Percentiles rank a stretch among this genome's conserved stretches.
phyloP scores from a whole-genome alignment of 306 rosid species.

The Medicago arabica region DNA sequence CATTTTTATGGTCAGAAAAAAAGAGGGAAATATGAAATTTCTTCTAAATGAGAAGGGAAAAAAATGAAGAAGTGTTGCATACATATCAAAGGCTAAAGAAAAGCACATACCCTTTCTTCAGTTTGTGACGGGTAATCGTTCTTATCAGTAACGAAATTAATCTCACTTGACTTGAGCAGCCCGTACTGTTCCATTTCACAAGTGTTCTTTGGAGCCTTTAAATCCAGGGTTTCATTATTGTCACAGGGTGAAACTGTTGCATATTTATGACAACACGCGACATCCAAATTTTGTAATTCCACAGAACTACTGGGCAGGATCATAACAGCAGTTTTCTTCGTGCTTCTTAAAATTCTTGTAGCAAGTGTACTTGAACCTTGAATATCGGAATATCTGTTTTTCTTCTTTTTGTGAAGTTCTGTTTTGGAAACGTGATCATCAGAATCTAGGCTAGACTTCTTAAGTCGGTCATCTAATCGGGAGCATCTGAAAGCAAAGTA shows the following conservation, averaged over 20 bases:
- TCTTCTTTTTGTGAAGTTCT: slow-evolving; percentile 54
- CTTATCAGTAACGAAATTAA: slow-evolving; percentile 33
- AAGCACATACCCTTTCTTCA: slow-evolving; percentile 50
- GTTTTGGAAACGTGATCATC: slow-evolving; percentile 45
- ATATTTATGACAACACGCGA: slow-evolving; percentile 56
- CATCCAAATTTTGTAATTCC: slow-evolving; percentile 60
- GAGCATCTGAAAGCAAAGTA: slow-evolving; percentile 64
- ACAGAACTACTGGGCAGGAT: slow-evolving; percentile 61
- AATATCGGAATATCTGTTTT: slow-evolving; percentile 43
- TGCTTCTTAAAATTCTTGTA: slow-evolving; percentile 65
- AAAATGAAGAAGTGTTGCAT: slow-evolving; percentile 27
- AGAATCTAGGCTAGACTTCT: slow-evolving; percentile 48
- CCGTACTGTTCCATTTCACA: slow-evolving; percentile 40
- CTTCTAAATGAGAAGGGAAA: neutral
- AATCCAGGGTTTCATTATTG: slow-evolving; percentile 46
- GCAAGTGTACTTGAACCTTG: slow-evolving; percentile 45
- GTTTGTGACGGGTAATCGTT: slow-evolving; percentile 37
- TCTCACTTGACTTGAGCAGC: slow-evolving; percentile 45
- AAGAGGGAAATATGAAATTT: slow-evolving; percentile 16
- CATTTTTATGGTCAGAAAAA: neutral
- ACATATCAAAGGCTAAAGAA: slow-evolving; percentile 48
- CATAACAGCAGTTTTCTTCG: slow-evolving; percentile 38
- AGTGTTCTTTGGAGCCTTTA: slow-evolving; percentile 46
- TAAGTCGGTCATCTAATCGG: slow-evolving; percentile 51
- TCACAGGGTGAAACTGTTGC: slow-evolving; percentile 54